Base-by-base conservation (phyloP, 441 rosid genomes). In the Sinapis alba region DNA sequence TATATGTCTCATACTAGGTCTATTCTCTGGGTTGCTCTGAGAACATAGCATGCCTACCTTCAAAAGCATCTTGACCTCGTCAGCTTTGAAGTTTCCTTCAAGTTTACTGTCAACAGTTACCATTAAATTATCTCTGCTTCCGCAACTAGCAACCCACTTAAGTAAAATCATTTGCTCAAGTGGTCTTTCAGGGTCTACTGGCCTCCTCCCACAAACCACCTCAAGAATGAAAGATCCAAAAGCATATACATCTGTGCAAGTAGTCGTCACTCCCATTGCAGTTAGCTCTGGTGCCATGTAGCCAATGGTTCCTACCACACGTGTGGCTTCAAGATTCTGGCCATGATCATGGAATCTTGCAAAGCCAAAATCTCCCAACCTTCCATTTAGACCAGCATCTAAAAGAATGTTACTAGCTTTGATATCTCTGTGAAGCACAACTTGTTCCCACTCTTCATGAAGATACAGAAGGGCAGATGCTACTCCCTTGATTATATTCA, bases 1-100 rank as follows among this genome's bases (percentile, higher is more conserved):
- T 60, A 83, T 84, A 28, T 86, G 84, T 64, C 79, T 83, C 83
- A 86, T 89, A 15, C 70, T 83, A 21, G 80, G 80, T 45, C 80
- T 77, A 2, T 24, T 24, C 19, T 70, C 80, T 3, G 91, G 83
- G 34, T 38, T 27, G 0, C 62, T 32, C 10, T 84, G 84, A 16
- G 86, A 74, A 59, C 90, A 88, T 13, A 90, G 62, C 74, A 87
- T 62, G 47, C 90, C 89, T 26, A 90, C 69, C 65, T 81, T 87
- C 78, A 90, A 61, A 73, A 88, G 84, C 69, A 81, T 27, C 77
- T 83, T 82, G 62, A 80, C 80, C 65, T 90, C 89, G 53, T 83
- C 83, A 56, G 21, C 77, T 34, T 47, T 78, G 21, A 45, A 86
- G n/a, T 75, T 60, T 21, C 74, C 83, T 66, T 36, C 12, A 4